A percentile compares a stretch with the other conserved stretches of the same genome.
These are phyloP conservation scores for Tribonema minus DNA, from an alignment of 108 stramenopile genomes.

Conservation along the genomic window DNA sequence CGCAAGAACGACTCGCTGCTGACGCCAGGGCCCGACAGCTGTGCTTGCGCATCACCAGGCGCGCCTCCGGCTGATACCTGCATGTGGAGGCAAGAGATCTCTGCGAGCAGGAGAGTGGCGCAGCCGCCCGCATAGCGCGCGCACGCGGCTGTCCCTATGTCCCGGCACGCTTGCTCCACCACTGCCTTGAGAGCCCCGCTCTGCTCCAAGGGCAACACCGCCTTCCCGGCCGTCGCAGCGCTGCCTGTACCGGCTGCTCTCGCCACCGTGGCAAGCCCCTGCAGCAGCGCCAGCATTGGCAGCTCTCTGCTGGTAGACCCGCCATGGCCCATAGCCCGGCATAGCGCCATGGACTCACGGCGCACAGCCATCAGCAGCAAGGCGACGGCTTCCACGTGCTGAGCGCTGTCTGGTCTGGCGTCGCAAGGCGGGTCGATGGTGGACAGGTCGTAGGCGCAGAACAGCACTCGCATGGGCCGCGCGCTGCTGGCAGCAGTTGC, in stretches of 20 bases:
- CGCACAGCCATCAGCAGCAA: neutral
- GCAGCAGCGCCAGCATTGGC: neutral
- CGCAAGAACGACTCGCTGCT: too few species aligned
- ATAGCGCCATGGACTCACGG: neutral
- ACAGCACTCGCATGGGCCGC: neutral
- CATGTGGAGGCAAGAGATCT: neutral
- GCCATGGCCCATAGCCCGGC: neutral
- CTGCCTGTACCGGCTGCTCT: neutral
- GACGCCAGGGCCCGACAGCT: too few species aligned
- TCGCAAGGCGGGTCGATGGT: constrained; percentile 18
- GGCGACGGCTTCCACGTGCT: neutral
- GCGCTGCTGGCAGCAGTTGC: neutral
- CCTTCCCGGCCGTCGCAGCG: neutral
- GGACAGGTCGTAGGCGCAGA: constrained; percentile 10
- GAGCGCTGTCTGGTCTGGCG: neutral
- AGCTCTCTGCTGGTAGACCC: neutral
- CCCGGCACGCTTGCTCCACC: too few species aligned
- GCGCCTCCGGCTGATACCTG: neutral
- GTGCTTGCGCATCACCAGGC: neutral
- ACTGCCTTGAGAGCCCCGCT: too few species aligned
- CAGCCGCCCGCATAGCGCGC: neutral
- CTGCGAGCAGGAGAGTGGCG: neutral
- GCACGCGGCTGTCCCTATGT: neutral
- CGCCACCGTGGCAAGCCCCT: neutral
- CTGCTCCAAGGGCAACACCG: too few species aligned